These are phyloP conservation scores for Penicillium longicatenatum DNA, from an alignment of 495 filamentous ascomycete species.

Conservation along the genomic window DNA sequence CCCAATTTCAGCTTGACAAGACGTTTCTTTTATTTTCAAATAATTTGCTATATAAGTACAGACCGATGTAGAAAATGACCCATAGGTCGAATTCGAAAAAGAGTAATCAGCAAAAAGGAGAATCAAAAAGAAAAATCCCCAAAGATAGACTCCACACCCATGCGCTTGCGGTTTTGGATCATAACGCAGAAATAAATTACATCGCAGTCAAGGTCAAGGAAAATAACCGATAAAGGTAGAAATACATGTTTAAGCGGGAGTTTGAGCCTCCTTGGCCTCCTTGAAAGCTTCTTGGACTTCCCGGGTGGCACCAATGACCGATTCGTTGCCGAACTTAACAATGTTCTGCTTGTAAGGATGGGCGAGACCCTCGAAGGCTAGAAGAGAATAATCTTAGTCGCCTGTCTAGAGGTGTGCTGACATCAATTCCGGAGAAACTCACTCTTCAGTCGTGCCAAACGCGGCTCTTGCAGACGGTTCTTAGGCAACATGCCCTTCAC, in stretches of 20 bases:
- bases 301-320: constrained; percentile 40
- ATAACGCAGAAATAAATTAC: constrained; percentile 38
- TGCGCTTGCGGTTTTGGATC: constrained; percentile 48
- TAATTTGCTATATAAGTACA: constrained; percentile 26
- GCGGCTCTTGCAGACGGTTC: constrained; percentile 84
- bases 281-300: constrained; percentile 51
- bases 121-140: constrained; percentile 24
- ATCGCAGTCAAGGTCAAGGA: constrained; percentile 20
- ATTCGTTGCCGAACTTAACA: constrained; percentile 63
- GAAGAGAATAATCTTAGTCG: constrained; percentile 14
- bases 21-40: constrained; percentile 18
- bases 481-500: constrained; percentile 98
- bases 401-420: not conserved
- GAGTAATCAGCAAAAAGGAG: constrained; percentile 15
- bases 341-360: constrained; percentile 94
- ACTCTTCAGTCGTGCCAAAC: constrained; percentile 88
- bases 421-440: constrained; percentile 25
- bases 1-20: constrained; percentile 21
- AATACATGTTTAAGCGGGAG: constrained; percentile 25
- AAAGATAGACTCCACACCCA: constrained; percentile 47
- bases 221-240: constrained; percentile 19
- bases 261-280: constrained; percentile 38
- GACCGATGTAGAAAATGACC: constrained; percentile 6
- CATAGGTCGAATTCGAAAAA: constrained; percentile 7
- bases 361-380: constrained; percentile 84